Evolutionary conservation across 2,329 filamentous ascomycete genomes (phyloP).

Genomic region (Lecanoromycetidae sp.): DNA sequence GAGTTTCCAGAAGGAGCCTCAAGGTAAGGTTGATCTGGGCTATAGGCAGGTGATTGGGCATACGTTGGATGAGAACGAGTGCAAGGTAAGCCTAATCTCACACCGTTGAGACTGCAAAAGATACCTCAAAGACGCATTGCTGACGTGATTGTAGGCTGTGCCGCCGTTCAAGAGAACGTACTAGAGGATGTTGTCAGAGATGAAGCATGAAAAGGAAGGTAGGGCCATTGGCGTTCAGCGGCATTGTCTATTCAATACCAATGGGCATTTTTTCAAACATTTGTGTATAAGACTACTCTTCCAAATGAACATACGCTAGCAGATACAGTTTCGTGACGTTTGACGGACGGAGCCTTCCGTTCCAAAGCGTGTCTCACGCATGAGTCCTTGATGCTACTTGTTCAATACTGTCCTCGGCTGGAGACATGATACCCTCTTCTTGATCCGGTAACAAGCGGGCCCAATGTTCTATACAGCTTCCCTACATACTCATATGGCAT

Average conservation of each 20-base stretch:
- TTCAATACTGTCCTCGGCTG: too few species aligned
- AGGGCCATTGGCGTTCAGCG: background rate
- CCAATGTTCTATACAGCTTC: too few species aligned
- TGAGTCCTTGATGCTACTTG: too few species aligned
- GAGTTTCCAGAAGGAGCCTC: conserved; percentile 85
- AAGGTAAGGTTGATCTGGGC: conserved; percentile 71
- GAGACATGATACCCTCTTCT: too few species aligned
- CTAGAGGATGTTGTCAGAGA: conserved; percentile 22
- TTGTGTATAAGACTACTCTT: conserved; percentile 7
- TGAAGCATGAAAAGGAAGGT: background rate
- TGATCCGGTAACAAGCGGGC: too few species aligned
- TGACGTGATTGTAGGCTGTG: conserved; percentile 40
- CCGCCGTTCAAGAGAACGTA: conserved; percentile 76
- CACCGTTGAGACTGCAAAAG: background rate
- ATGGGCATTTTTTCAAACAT: background rate
- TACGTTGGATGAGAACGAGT: conserved; percentile 90
- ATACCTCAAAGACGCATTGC: background rate
- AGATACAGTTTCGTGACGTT: background rate
- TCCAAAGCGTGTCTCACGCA: too few species aligned
- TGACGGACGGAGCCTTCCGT: too few species aligned
- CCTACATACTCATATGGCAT: too few species aligned
- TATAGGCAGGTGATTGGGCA: conserved; percentile 74
- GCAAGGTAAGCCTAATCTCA: conserved; percentile 43
- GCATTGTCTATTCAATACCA: background rate
- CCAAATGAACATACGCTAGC: background rate